Evolutionary conservation across 2,329 filamentous ascomycete genomes (phyloP).

Genomic region (Trichoderma atrobrunneum): DNA sequence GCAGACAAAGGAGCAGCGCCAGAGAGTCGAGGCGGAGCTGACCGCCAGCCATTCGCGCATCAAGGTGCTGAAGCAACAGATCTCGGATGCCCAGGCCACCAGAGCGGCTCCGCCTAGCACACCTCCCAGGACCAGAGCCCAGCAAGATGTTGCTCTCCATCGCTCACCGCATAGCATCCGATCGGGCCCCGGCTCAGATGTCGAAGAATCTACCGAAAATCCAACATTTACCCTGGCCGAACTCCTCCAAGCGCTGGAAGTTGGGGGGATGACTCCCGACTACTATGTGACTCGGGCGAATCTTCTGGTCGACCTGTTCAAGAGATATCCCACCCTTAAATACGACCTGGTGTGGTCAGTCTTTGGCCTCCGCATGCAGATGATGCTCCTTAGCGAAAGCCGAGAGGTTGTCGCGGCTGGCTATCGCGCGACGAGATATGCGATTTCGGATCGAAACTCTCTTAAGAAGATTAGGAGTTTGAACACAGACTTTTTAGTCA

Average conservation of each 20-base stretch:
- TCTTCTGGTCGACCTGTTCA: constrained; percentile 92
- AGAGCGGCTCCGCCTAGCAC: constrained; percentile 48
- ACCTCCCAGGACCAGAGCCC: constrained; percentile 49
- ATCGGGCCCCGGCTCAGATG: constrained; percentile 57
- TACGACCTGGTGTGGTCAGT: constrained; percentile 96
- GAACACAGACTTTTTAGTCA: constrained; percentile 90
- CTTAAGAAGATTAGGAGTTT: constrained; percentile 82
- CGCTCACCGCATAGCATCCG: constrained; percentile 58
- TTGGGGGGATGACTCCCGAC: constrained; percentile 82
- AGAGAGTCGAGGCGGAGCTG: constrained; percentile 80
- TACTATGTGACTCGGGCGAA: constrained; percentile 95
- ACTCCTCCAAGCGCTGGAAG: constrained; percentile 83
- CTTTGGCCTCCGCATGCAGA: constrained; percentile 89
- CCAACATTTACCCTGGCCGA: constrained; percentile 90
- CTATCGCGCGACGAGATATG: constrained; percentile 89
- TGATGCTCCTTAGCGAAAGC: constrained; percentile 93
- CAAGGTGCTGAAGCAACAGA: constrained; percentile 59
- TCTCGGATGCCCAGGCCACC: constrained; percentile 55
- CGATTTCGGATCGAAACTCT: constrained; percentile 87
- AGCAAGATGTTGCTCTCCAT: constrained; percentile 45
- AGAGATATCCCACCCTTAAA: constrained; percentile 85
- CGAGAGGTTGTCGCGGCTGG: constrained; percentile 93
- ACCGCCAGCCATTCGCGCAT: constrained; percentile 78
- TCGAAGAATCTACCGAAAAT: constrained; percentile 72
- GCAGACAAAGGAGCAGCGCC: constrained; percentile 82